Conservation (phyloP, 2,329 filamentous ascomycete genomes). For the Harringtonia aguacate region DNA sequence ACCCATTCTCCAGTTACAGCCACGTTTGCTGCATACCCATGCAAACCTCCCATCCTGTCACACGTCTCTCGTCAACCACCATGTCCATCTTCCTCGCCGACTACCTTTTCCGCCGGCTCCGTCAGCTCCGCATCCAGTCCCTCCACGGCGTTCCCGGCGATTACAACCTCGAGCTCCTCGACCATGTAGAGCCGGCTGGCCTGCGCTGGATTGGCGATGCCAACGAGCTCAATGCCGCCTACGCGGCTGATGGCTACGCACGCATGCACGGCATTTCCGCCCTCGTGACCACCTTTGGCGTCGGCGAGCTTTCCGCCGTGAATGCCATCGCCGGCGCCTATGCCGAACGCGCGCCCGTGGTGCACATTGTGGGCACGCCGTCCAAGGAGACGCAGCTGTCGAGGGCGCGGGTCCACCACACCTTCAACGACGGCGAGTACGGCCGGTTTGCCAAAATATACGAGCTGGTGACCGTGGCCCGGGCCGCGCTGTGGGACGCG, state of each 20-base stretch:
- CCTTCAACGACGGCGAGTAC: constrained; percentile 52
- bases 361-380: constrained; percentile 53
- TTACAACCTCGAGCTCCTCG: constrained; percentile 60
- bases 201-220: constrained; percentile 59
- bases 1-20: too few species aligned
- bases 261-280: constrained; percentile 61
- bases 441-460: not conserved
- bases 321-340: constrained; percentile 67
- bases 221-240: constrained; percentile 66
- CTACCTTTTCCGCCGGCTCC: constrained; percentile 55
- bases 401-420: constrained; percentile 51
- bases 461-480: not conserved
- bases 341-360: constrained; percentile 60
- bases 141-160: constrained; percentile 63
- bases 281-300: constrained; percentile 65
- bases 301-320: constrained; percentile 62
- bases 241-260: constrained; percentile 73
- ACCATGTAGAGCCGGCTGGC: constrained; percentile 49
- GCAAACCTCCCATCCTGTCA: too few species aligned
- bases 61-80: too few species aligned
- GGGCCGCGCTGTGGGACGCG: not conserved
- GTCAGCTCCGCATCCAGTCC: constrained; percentile 52
- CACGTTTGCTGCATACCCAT: too few species aligned
- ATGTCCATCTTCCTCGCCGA: constrained; percentile 16
- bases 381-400: constrained; percentile 21